Evolutionary conservation across 2,329 filamentous ascomycete genomes (phyloP).

Genomic region (Cryphonectria parasitica): DNA sequence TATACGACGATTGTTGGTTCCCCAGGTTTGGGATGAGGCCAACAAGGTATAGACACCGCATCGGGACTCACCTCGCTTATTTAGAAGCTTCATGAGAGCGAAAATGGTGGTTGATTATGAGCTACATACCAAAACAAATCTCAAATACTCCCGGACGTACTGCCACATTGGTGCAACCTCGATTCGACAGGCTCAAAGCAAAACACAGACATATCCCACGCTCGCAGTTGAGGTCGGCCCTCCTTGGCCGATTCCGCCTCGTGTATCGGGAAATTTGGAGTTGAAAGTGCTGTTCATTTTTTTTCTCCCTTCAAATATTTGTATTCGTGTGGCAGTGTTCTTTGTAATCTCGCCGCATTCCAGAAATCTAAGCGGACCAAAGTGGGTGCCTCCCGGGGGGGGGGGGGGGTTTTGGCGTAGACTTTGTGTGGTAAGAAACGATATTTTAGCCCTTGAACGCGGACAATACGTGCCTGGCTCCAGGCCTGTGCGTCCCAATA

Average conservation of each 20-base stretch:
- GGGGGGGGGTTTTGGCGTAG: background rate
- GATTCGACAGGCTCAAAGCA: background rate
- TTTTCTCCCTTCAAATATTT: background rate
- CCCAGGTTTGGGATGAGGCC: background rate
- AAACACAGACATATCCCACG: background rate
- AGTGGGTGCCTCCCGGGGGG: too few relatives aligned
- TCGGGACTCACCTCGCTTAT: background rate
- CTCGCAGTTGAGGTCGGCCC: background rate
- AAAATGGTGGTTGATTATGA: slow-evolving; percentile 12
- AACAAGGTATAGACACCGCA: background rate
- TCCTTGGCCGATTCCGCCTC: background rate
- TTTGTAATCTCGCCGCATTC: background rate
- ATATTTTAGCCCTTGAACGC: background rate
- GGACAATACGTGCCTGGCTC: background rate
- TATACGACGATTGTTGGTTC: background rate
- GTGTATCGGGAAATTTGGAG: background rate
- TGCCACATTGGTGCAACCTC: slow-evolving; percentile 1
- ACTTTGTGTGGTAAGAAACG: background rate
- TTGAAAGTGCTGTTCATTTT: background rate
- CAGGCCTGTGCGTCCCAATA: background rate
- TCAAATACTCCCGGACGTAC: background rate
- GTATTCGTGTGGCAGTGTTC: background rate
- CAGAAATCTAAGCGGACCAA: background rate
- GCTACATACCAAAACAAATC: slow-evolving; percentile 5
- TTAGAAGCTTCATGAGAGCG: slow-evolving; percentile 5